Conservation (phyloP, 106 monocot genomes). For the Xerophyta viscosa region DNA sequence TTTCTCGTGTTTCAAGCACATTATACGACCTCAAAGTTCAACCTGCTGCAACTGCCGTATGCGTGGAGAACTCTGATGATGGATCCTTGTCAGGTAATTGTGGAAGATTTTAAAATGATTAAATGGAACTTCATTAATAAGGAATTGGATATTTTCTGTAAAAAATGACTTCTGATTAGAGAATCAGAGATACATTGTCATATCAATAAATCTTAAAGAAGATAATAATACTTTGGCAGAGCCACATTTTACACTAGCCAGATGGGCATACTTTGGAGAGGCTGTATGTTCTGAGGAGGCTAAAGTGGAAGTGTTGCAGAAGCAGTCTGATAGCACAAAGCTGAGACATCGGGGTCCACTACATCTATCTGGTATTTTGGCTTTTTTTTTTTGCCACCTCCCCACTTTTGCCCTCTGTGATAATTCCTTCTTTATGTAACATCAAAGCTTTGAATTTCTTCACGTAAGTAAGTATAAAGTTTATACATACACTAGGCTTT, state of each 20-base stretch:
- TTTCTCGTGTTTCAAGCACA: slow-evolving; percentile 55
- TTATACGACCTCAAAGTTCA: slow-evolving; percentile 62
- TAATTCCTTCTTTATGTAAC: no score
- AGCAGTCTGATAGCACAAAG: slow-evolving; percentile 16
- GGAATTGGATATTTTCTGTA: no score
- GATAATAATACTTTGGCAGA: slow-evolving; percentile 17
- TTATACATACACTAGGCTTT: no score
- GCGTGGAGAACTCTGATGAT: slow-evolving; percentile 21
- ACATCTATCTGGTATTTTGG: slow-evolving; percentile 17
- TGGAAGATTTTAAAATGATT: no score
- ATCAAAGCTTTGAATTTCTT: no score
- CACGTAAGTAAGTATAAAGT: no score
- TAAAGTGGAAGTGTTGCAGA: slow-evolving; percentile 4
- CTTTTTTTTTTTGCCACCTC: not conserved
- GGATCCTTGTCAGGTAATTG: slow-evolving; percentile 20
- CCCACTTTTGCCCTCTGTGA: no score
- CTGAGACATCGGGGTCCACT: slow-evolving; percentile 33
- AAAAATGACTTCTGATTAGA: no score
- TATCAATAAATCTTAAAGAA: no score
- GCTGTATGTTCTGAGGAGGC: slow-evolving; percentile 8
- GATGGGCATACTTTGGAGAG: slow-evolving; percentile 37
- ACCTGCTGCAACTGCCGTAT: slow-evolving; percentile 47
- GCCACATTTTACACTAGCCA: slow-evolving; percentile 46
- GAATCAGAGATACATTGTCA: no score
- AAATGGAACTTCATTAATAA: no score